Conservation (phyloP, 2,329 filamentous ascomycete genomes). For the Arthrobotrys musiformis region DNA sequence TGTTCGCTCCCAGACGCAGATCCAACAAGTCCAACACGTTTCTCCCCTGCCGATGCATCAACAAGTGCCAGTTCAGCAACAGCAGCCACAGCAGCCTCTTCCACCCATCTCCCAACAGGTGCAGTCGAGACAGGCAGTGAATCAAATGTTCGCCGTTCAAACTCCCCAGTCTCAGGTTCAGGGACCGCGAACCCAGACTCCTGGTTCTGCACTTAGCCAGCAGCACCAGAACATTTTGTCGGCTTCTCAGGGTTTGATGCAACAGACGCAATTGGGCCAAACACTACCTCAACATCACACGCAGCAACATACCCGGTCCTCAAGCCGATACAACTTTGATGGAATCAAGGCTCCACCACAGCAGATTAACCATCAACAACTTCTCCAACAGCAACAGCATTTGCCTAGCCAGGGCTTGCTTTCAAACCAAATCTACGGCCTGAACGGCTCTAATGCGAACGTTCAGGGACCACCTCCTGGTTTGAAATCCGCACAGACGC, state of each 20-base stretch:
- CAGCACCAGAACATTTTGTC: slow-evolving; percentile 60
- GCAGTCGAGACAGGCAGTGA: slow-evolving; percentile 66
- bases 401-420: slow-evolving; percentile 59
- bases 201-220: slow-evolving; percentile 53
- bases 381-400: slow-evolving; percentile 68
- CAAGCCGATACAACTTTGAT: slow-evolving; percentile 68
- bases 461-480: slow-evolving; percentile 92
- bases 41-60: slow-evolving; percentile 56
- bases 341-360: slow-evolving; percentile 56
- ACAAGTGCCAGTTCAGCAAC: slow-evolving; percentile 66
- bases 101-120: slow-evolving; percentile 65
- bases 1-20: slow-evolving; percentile 56
- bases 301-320: slow-evolving; percentile 66
- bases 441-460: slow-evolving; percentile 57
- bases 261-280: slow-evolving; percentile 59
- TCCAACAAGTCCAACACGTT: slow-evolving; percentile 56
- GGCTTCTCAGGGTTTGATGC: slow-evolving; percentile 47
- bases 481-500: slow-evolving; percentile 92
- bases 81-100: slow-evolving; percentile 77
- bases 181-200: slow-evolving; percentile 65
- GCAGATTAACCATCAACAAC: slow-evolving; percentile 61
- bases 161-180: slow-evolving; percentile 64
- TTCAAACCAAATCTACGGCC: slow-evolving; percentile 59
- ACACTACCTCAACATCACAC: slow-evolving; percentile 63
- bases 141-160: slow-evolving; percentile 70